phyloP scores from a whole-genome alignment of 2,329 filamentous ascomycete species.

The Tolypocladium capitatum region DNA sequence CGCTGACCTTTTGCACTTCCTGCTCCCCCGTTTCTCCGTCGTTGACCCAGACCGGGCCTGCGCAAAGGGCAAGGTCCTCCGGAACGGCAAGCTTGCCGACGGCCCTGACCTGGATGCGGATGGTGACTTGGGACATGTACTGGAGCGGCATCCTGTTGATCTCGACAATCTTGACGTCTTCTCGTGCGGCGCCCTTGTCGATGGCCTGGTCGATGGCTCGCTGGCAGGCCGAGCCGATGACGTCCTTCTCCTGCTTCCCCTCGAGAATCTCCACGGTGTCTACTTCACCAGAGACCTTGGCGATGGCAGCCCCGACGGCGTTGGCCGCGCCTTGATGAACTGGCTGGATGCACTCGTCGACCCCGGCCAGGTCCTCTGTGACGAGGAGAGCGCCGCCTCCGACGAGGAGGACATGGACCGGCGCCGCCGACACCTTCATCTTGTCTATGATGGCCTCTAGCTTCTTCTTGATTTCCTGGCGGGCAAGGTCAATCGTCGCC shows the following conservation, averaged over 20 bases:
- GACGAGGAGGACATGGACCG: conserved; percentile 39
- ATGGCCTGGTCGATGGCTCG: conserved; percentile 17
- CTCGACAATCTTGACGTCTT: conserved; percentile 29
- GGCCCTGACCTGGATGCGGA: conserved; percentile 20
- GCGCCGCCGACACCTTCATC: conserved; percentile 41
- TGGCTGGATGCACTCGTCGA: conserved; percentile 35
- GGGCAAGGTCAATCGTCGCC: conserved; percentile 8
- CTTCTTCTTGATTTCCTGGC: conserved; percentile 27
- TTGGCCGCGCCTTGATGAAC: conserved; percentile 43
- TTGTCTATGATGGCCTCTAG: conserved; percentile 39
- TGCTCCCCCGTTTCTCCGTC: conserved; percentile 9
- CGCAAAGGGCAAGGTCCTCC: conserved; percentile 10
- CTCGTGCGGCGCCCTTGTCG: conserved; percentile 15
- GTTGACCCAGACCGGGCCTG: background rate
- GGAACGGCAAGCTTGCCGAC: conserved; percentile 20
- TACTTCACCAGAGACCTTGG: conserved; percentile 37
- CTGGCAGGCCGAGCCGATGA: conserved; percentile 25
- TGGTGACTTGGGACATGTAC: conserved; percentile 20
- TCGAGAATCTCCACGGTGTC: conserved; percentile 36
- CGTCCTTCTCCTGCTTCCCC: conserved; percentile 20
- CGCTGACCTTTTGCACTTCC: conserved; percentile 13
- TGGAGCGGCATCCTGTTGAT: conserved; percentile 28
- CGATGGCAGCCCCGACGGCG: conserved; percentile 46
- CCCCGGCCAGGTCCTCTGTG: conserved; percentile 32
- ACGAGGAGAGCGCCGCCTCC: conserved; percentile 43